Base-by-base conservation (phyloP, 768 basidiomycete species). In the Imleria badia region DNA sequence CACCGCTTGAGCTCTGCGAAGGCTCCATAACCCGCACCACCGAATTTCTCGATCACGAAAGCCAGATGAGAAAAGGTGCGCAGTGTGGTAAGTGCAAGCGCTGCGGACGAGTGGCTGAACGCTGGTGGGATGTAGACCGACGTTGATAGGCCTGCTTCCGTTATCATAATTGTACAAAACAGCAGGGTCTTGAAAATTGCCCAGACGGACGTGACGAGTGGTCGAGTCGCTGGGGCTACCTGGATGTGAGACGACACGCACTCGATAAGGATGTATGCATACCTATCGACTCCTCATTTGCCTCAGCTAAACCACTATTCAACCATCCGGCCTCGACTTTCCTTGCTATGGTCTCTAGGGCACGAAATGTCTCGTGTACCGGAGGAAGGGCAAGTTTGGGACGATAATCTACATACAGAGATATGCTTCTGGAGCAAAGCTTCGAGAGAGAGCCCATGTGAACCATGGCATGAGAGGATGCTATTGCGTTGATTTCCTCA, bases 21-120 rank as follows among this genome's bases (percentile, higher is more conserved):
- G 3, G 85, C 82, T 20, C 77, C 77, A 19, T 72, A 71, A 15
- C 73, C 75, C 0, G 73, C 69, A 9, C 89, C 88, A 3, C 92
- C 92, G 59, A 94, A 92, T 61, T 87, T 83, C 10, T 86, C 82
- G 9, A 93, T 82, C 45, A 93, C 80, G 62, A 91, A 91, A 3
- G 90, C 83, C 19, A 92, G 75, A 63, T 84, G 79, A 12, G 81
- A 83, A 12, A 94, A 76, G 0, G 80, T 81, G 26, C 77, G 75
- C 1, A 94, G 70, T 6, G 79, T 75, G 14, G 76, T 68, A 6
- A 80, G 70, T 2, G 88, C 84, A 11, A 92, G 73, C 5, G 76
- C 57, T 7, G 77, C 71, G 9, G 82, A 77, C 3, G 74, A 72
- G 43, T 60, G 62, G 33, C 64, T 72, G 34, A 62, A 60, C 3